These are phyloP conservation scores for Globisporangium nodosum DNA, from an alignment of 352 stramenopile genomes.

Conservation along the genomic window DNA sequence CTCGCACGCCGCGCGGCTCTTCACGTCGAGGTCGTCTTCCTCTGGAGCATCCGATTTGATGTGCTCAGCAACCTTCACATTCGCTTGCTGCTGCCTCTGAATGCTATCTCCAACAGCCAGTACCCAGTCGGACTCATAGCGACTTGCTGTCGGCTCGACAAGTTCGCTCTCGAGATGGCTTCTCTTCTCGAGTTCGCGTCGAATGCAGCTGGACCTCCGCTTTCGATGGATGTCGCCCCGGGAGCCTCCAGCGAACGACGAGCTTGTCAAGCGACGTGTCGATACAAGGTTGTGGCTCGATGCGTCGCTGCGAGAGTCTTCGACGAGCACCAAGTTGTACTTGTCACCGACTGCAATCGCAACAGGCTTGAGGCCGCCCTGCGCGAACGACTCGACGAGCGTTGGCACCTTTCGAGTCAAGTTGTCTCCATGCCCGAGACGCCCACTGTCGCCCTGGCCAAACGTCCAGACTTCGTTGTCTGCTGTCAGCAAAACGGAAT, in stretches of 20 bases:
- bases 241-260: not conserved
- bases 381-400: constrained; percentile 46
- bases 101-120: constrained; percentile 8
- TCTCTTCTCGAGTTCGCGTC: constrained; percentile 7
- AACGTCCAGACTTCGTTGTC: constrained; percentile 73
- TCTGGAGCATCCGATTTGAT: not conserved
- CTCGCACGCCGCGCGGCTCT: not conserved
- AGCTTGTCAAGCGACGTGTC: not conserved
- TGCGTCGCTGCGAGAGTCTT: constrained; percentile 14
- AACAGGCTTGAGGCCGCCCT: constrained; percentile 45
- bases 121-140: constrained; percentile 7
- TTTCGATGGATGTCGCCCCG: not conserved
- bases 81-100: constrained; percentile 1
- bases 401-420: constrained; percentile 55
- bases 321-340: constrained; percentile 78
- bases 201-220: constrained; percentile 1
- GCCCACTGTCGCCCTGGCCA: constrained; percentile 74
- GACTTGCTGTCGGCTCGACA: not conserved
- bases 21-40: not conserved
- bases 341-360: constrained; percentile 83
- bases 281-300: not conserved
- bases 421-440: constrained; percentile 68
- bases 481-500: constrained; percentile 58
- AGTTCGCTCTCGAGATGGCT: not conserved
- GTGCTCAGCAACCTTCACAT: not conserved